Evolutionary conservation across 2,329 filamentous ascomycete genomes (phyloP).

Genomic region (Fusarium oxysporum): DNA sequence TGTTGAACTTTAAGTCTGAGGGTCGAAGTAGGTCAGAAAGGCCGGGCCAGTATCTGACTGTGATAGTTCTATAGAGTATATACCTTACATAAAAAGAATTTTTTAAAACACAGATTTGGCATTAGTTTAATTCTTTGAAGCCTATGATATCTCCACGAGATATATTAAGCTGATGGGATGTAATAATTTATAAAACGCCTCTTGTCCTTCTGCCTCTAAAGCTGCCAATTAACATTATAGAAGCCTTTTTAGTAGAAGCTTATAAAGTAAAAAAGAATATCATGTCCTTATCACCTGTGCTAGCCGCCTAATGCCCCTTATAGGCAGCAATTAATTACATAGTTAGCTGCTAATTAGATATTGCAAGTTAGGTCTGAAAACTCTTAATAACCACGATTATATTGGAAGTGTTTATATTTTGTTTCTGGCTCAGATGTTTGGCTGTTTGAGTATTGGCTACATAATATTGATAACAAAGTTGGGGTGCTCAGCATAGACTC

Average conservation of each 20-base stretch:
- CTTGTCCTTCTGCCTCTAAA: too few relatives aligned
- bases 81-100: background rate
- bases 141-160: background rate
- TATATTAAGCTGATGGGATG: too few relatives aligned
- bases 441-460: background rate
- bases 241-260: too few relatives aligned
- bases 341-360: too few relatives aligned
- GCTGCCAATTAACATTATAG: too few relatives aligned
- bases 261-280: too few relatives aligned
- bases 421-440: background rate
- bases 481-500: background rate
- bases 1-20: too few relatives aligned
- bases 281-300: too few relatives aligned
- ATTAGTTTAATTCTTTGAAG: background rate
- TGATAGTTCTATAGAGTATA: background rate
- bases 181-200: too few relatives aligned
- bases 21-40: background rate
- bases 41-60: background rate
- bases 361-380: background rate
- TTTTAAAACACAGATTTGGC: background rate
- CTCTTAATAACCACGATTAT: background rate
- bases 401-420: background rate
- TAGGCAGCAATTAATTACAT: too few relatives aligned
- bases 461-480: background rate
- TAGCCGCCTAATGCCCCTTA: too few relatives aligned